Evolutionary conservation across 352 stramenopile species (phyloP), one percentile per base, ranked within the genome.

Genomic region (Pythium myriotylum): DNA sequence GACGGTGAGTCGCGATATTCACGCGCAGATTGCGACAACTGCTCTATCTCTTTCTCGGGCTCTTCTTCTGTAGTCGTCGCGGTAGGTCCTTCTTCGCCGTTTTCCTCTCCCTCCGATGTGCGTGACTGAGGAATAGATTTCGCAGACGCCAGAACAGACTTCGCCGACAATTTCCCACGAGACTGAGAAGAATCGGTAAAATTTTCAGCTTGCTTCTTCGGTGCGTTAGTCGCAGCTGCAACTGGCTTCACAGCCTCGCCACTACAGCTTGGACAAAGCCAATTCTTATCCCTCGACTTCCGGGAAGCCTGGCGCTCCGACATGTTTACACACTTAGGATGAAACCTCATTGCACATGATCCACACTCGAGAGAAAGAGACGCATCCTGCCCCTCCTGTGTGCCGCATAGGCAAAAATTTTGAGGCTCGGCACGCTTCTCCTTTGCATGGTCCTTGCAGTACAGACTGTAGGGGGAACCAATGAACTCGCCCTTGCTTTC

Each of bases 291-390:
- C 37, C 92, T 92, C 7, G 70, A 59, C 56, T 81, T 87, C 14
- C 75, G 75, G 22, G 63, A 59, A 6, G 81, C 83, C 22, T 91
- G 81, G 0, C 83, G 75, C 20, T 85, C 79, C 10, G 85, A 90
- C 70, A 94, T 89, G 49, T 91, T 86, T 14, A 92, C 73, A 59
- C 86, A 95, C 62, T 88, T 91, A 0, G 86, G 73, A 35, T 95
- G 86, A 65, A 88, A 95, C 26, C 78, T 80, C 6, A 74, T 76
- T n/a, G 46, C 67, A 62, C 86, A 95, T 2, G 76, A 80, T 1
- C 65, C 75, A 29, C 86, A 95, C 9, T 80, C 64, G 9, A 95
- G 63, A n/a, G 70, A 72, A 3, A 92, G 70, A 22, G 55, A 60
- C n/a, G 46, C 22, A 41, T 93, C 84, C 8, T 76, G 62, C 6